phyloP scores from a whole-genome alignment of 2,329 filamentous ascomycete genomes.

The Colletotrichum graminicola region DNA sequence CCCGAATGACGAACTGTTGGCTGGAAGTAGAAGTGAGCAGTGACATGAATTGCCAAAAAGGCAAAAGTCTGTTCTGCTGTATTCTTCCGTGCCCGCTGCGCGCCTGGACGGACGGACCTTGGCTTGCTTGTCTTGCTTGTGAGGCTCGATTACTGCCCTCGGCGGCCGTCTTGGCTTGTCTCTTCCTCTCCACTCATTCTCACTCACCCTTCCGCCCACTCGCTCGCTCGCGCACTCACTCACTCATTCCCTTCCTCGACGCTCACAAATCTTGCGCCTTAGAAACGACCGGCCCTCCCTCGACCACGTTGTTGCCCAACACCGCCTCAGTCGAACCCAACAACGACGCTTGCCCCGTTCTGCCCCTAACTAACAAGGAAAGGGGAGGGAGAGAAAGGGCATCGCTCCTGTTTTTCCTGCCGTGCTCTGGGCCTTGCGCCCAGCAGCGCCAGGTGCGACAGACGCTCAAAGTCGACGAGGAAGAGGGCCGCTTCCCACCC shows the following conservation, averaged over 20 bases:
- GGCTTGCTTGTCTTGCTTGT: slow-evolving; percentile 5
- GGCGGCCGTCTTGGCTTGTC: neutral
- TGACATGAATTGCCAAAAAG: slow-evolving; percentile 38
- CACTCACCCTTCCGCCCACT: neutral
- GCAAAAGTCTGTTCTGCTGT: slow-evolving; percentile 29
- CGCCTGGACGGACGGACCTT: neutral
- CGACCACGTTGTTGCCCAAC: slow-evolving; percentile 32
- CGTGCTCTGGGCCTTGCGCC: slow-evolving; percentile 39
- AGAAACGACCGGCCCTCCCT: slow-evolving; percentile 8
- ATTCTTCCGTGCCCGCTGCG: neutral
- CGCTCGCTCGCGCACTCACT: neutral
- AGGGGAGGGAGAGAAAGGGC: neutral
- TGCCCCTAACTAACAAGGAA: slow-evolving; percentile 5
- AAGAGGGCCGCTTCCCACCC: slow-evolving; percentile 11
- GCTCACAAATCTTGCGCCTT: slow-evolving; percentile 9
- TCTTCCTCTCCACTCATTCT: neutral
- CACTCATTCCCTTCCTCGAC: neutral
- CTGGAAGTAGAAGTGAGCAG: slow-evolving; percentile 25
- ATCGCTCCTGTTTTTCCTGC: slow-evolving; percentile 23
- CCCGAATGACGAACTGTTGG: slow-evolving; percentile 43
- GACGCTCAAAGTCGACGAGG: slow-evolving; percentile 3
- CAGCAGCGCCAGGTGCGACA: slow-evolving; percentile 36
- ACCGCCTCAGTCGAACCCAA: slow-evolving; percentile 18
- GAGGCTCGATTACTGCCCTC: slow-evolving; percentile 14
- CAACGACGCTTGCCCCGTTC: slow-evolving; percentile 8